phyloP scores from a whole-genome alignment of 495 filamentous ascomycete genomes.

The Cladorrhinum samala region DNA sequence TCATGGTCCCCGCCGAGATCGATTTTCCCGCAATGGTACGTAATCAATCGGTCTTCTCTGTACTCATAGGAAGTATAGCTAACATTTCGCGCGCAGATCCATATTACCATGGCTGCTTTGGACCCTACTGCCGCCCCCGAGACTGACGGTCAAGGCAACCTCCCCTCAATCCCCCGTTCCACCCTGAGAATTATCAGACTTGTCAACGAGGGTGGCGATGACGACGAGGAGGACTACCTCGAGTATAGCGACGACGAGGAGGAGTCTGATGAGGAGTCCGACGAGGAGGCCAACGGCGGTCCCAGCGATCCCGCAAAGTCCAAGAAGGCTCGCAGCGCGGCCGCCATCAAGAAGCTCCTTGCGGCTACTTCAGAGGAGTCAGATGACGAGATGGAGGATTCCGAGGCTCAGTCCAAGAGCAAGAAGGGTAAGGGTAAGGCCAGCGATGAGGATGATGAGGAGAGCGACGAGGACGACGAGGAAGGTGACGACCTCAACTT shows the following conservation, averaged over 20 bases:
- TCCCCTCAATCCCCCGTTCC: conserved; percentile 59
- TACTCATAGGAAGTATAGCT: background rate
- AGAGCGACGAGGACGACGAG: conserved; percentile 50
- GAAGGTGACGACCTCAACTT: conserved; percentile 61
- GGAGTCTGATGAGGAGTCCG: conserved; percentile 45
- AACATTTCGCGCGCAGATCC: conserved; percentile 55
- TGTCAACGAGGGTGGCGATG: conserved; percentile 48
- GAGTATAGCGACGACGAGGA: conserved; percentile 52
- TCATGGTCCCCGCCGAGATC: conserved; percentile 66
- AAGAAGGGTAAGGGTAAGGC: conserved; percentile 67
- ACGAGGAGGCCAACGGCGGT: conserved; percentile 75
- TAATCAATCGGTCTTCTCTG: conserved; percentile 19
- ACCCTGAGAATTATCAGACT: conserved; percentile 85
- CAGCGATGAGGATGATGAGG: conserved; percentile 65
- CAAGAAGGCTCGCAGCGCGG: conserved; percentile 70
- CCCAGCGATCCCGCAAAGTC: conserved; percentile 85
- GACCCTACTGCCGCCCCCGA: conserved; percentile 76
- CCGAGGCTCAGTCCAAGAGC: conserved; percentile 54
- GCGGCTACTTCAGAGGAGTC: conserved; percentile 53
- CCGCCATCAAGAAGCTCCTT: conserved; percentile 65
- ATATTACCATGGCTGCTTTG: conserved; percentile 96
- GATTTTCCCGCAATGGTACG: conserved; percentile 77
- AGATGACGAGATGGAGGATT: conserved; percentile 54
- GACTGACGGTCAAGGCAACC: conserved; percentile 54
- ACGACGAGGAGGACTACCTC: conserved; percentile 58